Conservation (phyloP, 139 green algal genomes). For the Astrephomene gubernaculifera region DNA sequence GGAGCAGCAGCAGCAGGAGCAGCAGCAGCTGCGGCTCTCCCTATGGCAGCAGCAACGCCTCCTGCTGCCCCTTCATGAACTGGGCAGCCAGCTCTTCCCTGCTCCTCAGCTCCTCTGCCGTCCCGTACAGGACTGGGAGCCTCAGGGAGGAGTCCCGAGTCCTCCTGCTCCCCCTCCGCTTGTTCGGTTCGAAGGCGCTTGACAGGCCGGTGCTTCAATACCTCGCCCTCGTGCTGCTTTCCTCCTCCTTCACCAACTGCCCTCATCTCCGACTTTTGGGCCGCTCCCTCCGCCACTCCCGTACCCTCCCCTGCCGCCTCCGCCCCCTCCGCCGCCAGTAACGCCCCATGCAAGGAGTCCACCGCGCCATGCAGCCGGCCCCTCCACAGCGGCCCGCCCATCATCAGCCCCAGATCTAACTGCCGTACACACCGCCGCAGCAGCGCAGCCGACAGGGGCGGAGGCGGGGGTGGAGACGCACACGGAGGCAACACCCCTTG, state of each 20-base stretch:
- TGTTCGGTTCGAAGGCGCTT: too few species aligned
- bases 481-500: background rate
- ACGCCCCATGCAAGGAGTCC: background rate
- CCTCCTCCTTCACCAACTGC: background rate
- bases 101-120: too few species aligned
- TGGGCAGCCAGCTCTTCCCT: too few species aligned
- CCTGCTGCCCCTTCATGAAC: too few species aligned
- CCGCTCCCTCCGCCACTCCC: background rate
- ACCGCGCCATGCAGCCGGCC: background rate
- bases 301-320: background rate
- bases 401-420: conserved; percentile 86
- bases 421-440: conserved; percentile 52
- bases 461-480: background rate
- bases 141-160: too few species aligned
- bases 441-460: background rate
- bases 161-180: too few species aligned
- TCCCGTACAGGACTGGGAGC: too few species aligned
- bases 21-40: too few species aligned
- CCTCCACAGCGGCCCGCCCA: conserved; percentile 74
- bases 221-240: too few species aligned
- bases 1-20: too few species aligned
- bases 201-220: too few species aligned
- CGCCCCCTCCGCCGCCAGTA: background rate
- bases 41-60: too few species aligned
- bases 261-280: background rate